Evolutionary conservation across 2,329 filamentous ascomycete genomes (phyloP), one percentile per base, ranked within the genome.

Genomic region (Diaporthe sp.): DNA sequence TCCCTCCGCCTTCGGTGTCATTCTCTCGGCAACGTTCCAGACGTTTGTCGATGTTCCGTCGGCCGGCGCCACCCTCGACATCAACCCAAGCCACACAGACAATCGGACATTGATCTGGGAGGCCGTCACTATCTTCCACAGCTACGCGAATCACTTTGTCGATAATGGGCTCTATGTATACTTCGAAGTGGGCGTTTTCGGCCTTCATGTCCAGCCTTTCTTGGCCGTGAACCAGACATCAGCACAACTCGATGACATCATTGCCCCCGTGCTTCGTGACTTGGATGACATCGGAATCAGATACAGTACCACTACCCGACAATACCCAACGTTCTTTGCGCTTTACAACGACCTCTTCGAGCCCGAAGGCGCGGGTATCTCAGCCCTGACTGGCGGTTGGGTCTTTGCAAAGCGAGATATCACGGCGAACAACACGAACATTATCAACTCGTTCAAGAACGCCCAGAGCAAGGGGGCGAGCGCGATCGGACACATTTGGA

Each of bases 1-100:
- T 1, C 86, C 85, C 1, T 87, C 87, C 3, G 87, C 85, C 4
- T 91, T 87, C 75, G 89, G 84, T 3, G 83, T 91, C 9, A 86
- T 90, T 9, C 80, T 89, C 8, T 80, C 82, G 10, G 85, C 74
- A 83, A 87, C 45, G 76, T 89, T 87, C 75, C 90, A 89, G 79
- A 87, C 87, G 0, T 86, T 89, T 77, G 81, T 84, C 0, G 88
- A 89, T 61, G 82, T 77, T 80, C 81, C 81, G 0, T 82, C 82
- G 0, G 82, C 86, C 0, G 89, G 86, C 9, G 82, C 86, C 77
- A 74, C 85, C 15, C 76, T 86, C 67, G 82, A 81, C 72, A 83
- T 86, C 78, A 85, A 83, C 76, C 78, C 79, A 10, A 80, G 81
- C 1, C 79, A 80, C 28, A 84, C 84, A 61, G 80, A 78, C 28